phyloP scores from a whole-genome alignment of 2,329 filamentous ascomycete genomes.

The Neophaeococcomyces aloes region DNA sequence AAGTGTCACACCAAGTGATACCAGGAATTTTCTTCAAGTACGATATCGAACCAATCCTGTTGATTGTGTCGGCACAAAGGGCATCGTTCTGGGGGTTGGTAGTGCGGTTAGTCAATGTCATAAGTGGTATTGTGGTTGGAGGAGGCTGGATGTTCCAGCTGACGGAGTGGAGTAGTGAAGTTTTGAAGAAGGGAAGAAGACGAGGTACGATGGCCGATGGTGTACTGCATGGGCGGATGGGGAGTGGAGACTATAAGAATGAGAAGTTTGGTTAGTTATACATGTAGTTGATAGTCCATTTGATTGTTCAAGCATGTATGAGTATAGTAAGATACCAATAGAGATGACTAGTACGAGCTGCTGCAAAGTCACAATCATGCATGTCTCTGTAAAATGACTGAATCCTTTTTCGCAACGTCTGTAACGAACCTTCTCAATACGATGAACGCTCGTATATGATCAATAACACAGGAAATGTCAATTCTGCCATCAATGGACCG shows the following conservation, averaged over 20 bases:
- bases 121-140: constrained; percentile 82
- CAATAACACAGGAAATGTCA: too few relatives aligned
- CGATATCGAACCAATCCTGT: constrained; percentile 89
- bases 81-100: constrained; percentile 63
- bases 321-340: too few relatives aligned
- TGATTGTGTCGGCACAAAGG: constrained; percentile 74
- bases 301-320: too few relatives aligned
- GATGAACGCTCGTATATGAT: too few relatives aligned
- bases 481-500: too few relatives aligned
- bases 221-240: constrained; percentile 37
- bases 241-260: constrained; percentile 23
- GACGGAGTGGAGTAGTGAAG: constrained; percentile 58
- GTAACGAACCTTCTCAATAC: too few relatives aligned
- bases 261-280: constrained; percentile 4
- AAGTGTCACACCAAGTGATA: constrained; percentile 58
- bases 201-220: constrained; percentile 29
- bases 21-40: constrained; percentile 98
- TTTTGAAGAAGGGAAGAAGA: constrained; percentile 32
- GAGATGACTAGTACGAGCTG: too few relatives aligned
- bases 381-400: neutral
- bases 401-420: neutral
- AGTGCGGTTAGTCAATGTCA: constrained; percentile 78
- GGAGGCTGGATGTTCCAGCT: constrained; percentile 89
- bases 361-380: too few relatives aligned
- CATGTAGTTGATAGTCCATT: too few relatives aligned